Conservation (phyloP, 2,329 filamentous ascomycete genomes). For the Pseudogymnoascus sp. region DNA sequence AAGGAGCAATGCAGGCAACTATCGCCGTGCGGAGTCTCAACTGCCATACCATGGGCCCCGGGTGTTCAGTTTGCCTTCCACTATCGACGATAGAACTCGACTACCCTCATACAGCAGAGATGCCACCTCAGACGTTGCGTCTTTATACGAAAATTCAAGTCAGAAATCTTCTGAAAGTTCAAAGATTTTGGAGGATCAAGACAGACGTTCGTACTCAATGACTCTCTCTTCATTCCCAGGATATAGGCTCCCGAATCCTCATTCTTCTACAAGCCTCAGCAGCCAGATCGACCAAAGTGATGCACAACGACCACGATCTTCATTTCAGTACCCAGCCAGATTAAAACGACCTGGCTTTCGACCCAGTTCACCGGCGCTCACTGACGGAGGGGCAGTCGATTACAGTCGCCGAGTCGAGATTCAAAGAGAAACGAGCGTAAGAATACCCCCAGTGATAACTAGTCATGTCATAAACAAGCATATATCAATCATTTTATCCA, state of each 20-base stretch:
- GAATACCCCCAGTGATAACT: background rate
- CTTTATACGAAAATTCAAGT: conserved; percentile 47
- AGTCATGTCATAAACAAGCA: background rate
- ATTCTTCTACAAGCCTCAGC: conserved; percentile 42
- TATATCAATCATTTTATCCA: background rate
- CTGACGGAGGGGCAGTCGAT: conserved; percentile 27
- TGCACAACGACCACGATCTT: conserved; percentile 49
- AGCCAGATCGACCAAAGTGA: conserved; percentile 38
- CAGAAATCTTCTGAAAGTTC: conserved; percentile 38
- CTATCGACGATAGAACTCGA: conserved; percentile 37
- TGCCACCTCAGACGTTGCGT: conserved; percentile 48
- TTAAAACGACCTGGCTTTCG: conserved; percentile 45
- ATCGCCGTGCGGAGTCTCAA: background rate
- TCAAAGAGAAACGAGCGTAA: conserved; percentile 17
- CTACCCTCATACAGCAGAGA: conserved; percentile 42
- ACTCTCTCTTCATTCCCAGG: conserved; percentile 42
- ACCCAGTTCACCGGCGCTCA: conserved; percentile 28
- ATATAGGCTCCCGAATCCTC: conserved; percentile 38
- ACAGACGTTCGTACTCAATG: conserved; percentile 47
- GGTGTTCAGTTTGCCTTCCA: conserved; percentile 26
- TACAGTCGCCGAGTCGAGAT: conserved; percentile 29
- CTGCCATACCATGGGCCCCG: conserved; percentile 10
- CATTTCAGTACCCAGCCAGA: conserved; percentile 52
- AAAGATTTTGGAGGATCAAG: conserved; percentile 37
- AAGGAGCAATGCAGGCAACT: conserved; percentile 15